Percentiles rank a stretch among this genome's conserved stretches.
Evolutionary conservation across 345 rosid genomes (phyloP).

Genomic region (Geranium rotundifolium): DNA sequence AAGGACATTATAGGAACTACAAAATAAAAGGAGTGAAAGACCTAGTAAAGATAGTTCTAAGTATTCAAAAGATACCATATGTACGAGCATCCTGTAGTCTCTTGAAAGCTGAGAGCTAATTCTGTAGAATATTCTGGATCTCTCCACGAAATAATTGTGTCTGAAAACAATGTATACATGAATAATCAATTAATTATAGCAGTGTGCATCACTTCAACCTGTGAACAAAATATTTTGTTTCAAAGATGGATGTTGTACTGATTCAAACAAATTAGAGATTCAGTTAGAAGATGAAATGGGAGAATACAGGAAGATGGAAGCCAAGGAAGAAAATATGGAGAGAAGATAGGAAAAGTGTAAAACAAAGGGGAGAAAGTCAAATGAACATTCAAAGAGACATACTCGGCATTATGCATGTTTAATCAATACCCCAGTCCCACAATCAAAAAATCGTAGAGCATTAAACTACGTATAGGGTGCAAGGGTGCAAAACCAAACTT

Average conservation of each 20-base stretch:
- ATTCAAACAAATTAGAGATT: not conserved
- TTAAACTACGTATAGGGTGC: too few relatives aligned
- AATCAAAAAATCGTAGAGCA: too few relatives aligned
- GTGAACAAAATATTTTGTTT: not conserved
- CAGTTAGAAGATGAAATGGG: not conserved
- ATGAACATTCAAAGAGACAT: too few relatives aligned
- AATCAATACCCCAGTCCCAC: too few relatives aligned
- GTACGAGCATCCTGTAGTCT: conserved; percentile 82
- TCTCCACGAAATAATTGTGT: conserved; percentile 98
- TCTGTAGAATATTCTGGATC: conserved; percentile 83
- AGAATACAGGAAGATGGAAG: not conserved
- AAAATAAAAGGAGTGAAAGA: conserved; percentile 1
- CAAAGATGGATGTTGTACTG: not conserved
- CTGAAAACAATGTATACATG: conserved; percentile 23
- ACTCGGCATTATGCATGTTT: too few relatives aligned
- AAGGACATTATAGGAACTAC: not conserved
- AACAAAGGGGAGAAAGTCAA: too few relatives aligned
- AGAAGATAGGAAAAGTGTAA: too few relatives aligned
- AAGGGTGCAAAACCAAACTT: too few relatives aligned
- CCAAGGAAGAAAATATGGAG: too few relatives aligned
- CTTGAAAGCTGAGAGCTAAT: conserved; percentile 96
- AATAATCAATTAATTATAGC: not conserved
- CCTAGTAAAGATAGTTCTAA: not conserved
- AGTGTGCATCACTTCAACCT: not conserved
- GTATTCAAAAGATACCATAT: conserved; percentile 40